Conservation (phyloP, 306 rosid genomes). For the Echinosophora koreensis region DNA sequence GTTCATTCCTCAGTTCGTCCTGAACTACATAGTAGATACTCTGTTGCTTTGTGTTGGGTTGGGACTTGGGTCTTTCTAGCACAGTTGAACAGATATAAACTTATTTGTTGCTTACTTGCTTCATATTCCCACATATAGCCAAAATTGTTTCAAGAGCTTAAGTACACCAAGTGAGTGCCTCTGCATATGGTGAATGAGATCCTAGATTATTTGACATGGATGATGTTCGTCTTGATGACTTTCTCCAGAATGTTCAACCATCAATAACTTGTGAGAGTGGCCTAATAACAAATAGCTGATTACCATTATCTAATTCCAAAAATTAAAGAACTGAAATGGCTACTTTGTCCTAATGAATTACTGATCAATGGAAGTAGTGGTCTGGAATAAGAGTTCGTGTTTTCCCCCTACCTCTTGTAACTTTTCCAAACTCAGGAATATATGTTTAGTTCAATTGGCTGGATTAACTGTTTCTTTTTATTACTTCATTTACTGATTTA, state of each 20-base stretch:
- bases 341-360: neutral
- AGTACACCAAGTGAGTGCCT: neutral
- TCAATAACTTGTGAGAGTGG: neutral
- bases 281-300: slow-evolving; percentile 13
- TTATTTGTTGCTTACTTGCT: neutral
- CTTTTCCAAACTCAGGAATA: slow-evolving; percentile 1
- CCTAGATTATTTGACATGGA: slow-evolving; percentile 3
- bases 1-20: slow-evolving; percentile 2
- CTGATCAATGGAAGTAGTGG: neutral
- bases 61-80: neutral
- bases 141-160: neutral
- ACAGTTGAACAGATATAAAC: neutral
- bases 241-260: neutral
- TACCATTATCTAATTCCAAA: neutral
- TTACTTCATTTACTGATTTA: neutral
- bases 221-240: neutral
- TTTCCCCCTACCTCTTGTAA: neutral
- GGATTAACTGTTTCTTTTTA: slow-evolving; percentile 5
- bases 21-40: neutral
- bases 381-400: neutral
- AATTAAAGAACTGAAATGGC: slow-evolving; percentile 16
- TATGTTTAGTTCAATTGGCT: neutral
- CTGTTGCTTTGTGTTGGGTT: slow-evolving; percentile 1
- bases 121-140: neutral
- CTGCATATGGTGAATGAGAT: neutral